Conservation (phyloP, 306 rosid genomes). For the Acacia confusa region DNA sequence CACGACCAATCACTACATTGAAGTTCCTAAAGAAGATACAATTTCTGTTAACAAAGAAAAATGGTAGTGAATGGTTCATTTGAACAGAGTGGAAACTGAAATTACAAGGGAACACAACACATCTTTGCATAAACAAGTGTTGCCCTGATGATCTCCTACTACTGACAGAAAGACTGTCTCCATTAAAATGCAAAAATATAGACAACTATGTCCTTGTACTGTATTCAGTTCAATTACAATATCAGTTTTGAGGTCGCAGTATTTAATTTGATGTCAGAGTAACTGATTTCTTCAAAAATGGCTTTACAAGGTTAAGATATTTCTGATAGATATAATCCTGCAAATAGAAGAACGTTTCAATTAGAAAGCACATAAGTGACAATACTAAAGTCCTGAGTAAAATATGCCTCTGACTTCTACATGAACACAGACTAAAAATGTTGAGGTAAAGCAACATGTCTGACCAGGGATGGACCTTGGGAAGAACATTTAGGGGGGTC, state of each 20-base stretch:
- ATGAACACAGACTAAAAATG: conserved; percentile 5
- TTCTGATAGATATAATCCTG: conserved; percentile 23
- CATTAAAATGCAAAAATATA: conserved; percentile 3
- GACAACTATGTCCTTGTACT: neutral
- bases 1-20: conserved; percentile 99
- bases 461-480: too few relatives aligned
- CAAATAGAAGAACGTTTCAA: conserved; percentile 15
- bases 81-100: conserved; percentile 30
- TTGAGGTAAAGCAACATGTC: neutral
- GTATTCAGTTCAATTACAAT: conserved; percentile 31
- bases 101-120: conserved; percentile 24
- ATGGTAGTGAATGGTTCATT: conserved; percentile 25
- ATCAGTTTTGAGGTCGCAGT: conserved; percentile 16
- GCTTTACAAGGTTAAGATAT: conserved; percentile 26
- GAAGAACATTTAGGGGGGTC: too few relatives aligned
- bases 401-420: conserved; percentile 7
- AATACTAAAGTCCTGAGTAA: neutral
- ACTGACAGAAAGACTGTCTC: conserved; percentile 19
- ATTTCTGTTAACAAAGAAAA: conserved; percentile 45
- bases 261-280: conserved; percentile 26
- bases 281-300: conserved; percentile 28
- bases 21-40: conserved; percentile 76
- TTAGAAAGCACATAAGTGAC: conserved; percentile 12
- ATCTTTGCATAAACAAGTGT: conserved; percentile 1
- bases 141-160: conserved; percentile 14